These are phyloP conservation scores for Lentinula detonsa DNA, from an alignment of 768 basidiomycete genomes.

Conservation along the genomic window DNA sequence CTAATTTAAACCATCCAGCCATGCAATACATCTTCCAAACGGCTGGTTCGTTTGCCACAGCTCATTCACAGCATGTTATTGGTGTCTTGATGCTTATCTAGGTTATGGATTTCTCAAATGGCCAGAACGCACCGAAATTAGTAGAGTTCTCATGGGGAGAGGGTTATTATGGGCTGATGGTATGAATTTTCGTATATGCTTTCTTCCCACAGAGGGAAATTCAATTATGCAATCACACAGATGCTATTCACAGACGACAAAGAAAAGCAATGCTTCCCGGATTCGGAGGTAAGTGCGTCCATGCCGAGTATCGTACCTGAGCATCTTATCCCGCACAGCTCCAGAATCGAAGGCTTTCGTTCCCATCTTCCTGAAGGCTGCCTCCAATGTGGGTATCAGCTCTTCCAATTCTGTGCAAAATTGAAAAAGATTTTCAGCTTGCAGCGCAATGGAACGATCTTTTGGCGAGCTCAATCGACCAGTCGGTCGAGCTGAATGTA, in stretches of 20 bases:
- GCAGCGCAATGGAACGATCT: constrained; percentile 46
- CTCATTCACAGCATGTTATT: neutral
- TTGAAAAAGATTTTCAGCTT: constrained; percentile 25
- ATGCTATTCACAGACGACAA: constrained; percentile 47
- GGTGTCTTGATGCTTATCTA: constrained; percentile 11
- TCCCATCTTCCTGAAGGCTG: constrained; percentile 38
- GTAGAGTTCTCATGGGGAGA: constrained; percentile 43
- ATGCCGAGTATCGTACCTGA: neutral
- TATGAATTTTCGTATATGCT: constrained; percentile 13
- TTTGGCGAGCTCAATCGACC: constrained; percentile 33
- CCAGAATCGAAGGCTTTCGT: constrained; percentile 41
- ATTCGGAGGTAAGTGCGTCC: constrained; percentile 35
- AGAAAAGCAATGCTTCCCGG: constrained; percentile 49
- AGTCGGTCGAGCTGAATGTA: constrained; percentile 38
- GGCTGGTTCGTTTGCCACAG: constrained; percentile 25
- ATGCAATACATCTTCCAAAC: constrained; percentile 54
- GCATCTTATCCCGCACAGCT: neutral
- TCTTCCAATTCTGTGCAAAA: constrained; percentile 8
- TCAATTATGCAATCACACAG: constrained; percentile 11
- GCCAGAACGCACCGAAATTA: constrained; percentile 43
- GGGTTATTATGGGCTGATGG: constrained; percentile 53
- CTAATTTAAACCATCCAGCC: constrained; percentile 30
- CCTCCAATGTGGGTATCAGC: constrained; percentile 29
- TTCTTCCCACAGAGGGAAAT: neutral
- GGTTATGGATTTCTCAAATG: constrained; percentile 52